Conservation (phyloP, 768 basidiomycete genomes). For the Lactifluus pinguis region DNA sequence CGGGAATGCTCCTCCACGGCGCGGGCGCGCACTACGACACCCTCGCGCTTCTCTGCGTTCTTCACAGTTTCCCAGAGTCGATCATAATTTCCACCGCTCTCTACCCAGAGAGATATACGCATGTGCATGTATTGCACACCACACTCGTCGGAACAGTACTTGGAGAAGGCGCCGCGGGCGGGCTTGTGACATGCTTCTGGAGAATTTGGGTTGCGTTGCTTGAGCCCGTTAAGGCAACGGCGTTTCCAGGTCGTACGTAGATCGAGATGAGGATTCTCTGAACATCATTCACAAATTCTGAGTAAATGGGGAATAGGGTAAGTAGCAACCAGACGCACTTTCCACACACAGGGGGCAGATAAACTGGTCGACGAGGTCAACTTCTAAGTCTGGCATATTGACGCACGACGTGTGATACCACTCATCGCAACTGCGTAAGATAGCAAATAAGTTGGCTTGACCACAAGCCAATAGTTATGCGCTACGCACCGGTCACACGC, state of each 20-base stretch:
- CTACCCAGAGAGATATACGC: conserved; percentile 53
- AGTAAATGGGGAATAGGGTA: not conserved
- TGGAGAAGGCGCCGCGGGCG: conserved; percentile 73
- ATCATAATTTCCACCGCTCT: conserved; percentile 52
- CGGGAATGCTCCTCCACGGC: conserved; percentile 14
- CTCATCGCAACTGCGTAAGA: conserved; percentile 64
- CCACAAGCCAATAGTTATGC: not conserved
- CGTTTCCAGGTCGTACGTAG: conserved; percentile 72
- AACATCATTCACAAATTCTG: not conserved
- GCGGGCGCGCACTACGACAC: conserved; percentile 40
- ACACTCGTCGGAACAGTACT: conserved; percentile 88
- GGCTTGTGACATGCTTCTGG: conserved; percentile 70
- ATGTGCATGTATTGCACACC: conserved; percentile 65
- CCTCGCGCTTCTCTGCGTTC: conserved; percentile 59
- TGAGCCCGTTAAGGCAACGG: conserved; percentile 64
- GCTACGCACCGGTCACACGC: conserved; percentile 75
- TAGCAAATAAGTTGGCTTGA: not conserved
- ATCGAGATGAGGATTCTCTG: conserved; percentile 51
- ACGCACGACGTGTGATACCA: conserved; percentile 92
- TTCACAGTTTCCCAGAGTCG: conserved; percentile 70
- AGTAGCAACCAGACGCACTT: conserved; percentile 41
- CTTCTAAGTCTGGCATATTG: conserved; percentile 66
- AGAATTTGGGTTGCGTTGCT: conserved; percentile 53
- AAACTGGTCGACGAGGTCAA: conserved; percentile 89
- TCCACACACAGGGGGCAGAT: conserved; percentile 74